A percentile compares a stretch with the other conserved stretches of the same genome.
Conservation (phyloP, 1,284 basidiomycete species). For the Pseudozyma sp. region DNA sequence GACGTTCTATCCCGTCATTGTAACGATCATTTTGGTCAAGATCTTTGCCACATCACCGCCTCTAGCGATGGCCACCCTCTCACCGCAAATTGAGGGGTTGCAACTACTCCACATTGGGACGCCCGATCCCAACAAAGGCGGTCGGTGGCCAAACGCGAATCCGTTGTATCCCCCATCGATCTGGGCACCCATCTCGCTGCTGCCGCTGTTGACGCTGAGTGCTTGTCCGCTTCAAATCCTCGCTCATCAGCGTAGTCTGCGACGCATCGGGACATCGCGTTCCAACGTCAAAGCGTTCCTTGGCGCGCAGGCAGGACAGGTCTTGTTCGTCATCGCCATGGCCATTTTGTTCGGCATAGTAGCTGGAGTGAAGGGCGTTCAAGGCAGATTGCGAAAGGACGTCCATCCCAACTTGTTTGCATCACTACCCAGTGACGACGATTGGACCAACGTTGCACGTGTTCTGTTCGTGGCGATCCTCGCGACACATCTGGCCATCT, state of each 20-base stretch:
- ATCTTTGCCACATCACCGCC: conserved; percentile 36
- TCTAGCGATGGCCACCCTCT: not conserved
- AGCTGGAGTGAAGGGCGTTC: conserved; percentile 55
- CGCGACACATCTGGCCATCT: conserved; percentile 60
- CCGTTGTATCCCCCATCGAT: conserved; percentile 53
- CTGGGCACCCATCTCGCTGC: conserved; percentile 65
- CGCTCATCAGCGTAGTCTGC: conserved; percentile 63
- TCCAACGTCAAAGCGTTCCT: conserved; percentile 65
- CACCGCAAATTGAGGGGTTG: not conserved
- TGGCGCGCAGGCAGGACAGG: conserved; percentile 60
- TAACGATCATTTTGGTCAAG: conserved; percentile 52
- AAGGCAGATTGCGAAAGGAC: conserved; percentile 39
- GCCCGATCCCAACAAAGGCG: not conserved
- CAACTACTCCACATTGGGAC: not conserved
- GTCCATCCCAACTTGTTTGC: conserved; percentile 63
- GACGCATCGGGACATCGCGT: conserved; percentile 55
- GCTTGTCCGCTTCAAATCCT: conserved; percentile 65
- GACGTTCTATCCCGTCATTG: conserved; percentile 57
- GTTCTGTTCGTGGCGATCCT: conserved; percentile 58
- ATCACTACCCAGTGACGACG: conserved; percentile 56
- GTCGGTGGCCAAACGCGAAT: conserved; percentile 37
- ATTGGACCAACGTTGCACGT: conserved; percentile 56
- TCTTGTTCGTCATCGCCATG: conserved; percentile 50
- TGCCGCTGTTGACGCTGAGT: conserved; percentile 63
- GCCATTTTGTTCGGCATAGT: conserved; percentile 56